A percentile compares a stretch with the other conserved stretches of the same genome.
These are phyloP conservation scores for Candida germanica DNA, from an alignment of 805 yeast species.

Conservation along the genomic window DNA sequence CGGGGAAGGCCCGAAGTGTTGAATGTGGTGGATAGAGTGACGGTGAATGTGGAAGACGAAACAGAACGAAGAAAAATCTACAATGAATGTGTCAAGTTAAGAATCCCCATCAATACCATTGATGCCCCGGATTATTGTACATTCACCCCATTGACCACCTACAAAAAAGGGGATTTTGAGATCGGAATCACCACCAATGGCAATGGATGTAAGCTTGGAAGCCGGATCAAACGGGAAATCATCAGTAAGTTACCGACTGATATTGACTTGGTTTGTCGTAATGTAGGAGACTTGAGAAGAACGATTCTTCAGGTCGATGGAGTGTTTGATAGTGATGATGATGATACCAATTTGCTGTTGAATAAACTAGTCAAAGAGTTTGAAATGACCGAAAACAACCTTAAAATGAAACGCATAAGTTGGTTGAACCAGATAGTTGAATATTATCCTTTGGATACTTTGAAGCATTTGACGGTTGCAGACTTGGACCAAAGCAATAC, in stretches of 20 bases:
- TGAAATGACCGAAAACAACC: slow-evolving; percentile 48
- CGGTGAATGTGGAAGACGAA: slow-evolving; percentile 48
- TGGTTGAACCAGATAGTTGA: slow-evolving; percentile 91
- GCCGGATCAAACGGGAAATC: slow-evolving; percentile 73
- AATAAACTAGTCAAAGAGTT: slow-evolving; percentile 64
- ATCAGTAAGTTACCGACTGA: slow-evolving; percentile 63
- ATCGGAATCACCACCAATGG: slow-evolving; percentile 84
- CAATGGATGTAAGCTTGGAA: slow-evolving; percentile 84
- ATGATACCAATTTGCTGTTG: slow-evolving; percentile 58
- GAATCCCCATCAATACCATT: slow-evolving; percentile 82
- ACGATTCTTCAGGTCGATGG: slow-evolving; percentile 54
- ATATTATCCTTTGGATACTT: slow-evolving; percentile 72
- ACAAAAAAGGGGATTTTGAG: slow-evolving; percentile 69
- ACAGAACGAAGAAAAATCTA: slow-evolving; percentile 41
- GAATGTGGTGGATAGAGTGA: slow-evolving; percentile 70
- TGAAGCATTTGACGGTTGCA: slow-evolving; percentile 57
- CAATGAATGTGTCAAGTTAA: slow-evolving; percentile 49
- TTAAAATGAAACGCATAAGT: slow-evolving; percentile 60
- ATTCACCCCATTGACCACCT: slow-evolving; percentile 72
- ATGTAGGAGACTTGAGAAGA: slow-evolving; percentile 64
- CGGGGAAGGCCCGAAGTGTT: slow-evolving; percentile 65
- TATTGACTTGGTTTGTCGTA: slow-evolving; percentile 64
- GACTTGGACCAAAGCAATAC: slow-evolving; percentile 40
- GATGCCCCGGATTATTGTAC: slow-evolving; percentile 72
- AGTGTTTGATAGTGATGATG: slow-evolving; percentile 62